Evolutionary conservation across 176 grass and related monocot genomes (phyloP).

Genomic region (Cymbopogon citratus): DNA sequence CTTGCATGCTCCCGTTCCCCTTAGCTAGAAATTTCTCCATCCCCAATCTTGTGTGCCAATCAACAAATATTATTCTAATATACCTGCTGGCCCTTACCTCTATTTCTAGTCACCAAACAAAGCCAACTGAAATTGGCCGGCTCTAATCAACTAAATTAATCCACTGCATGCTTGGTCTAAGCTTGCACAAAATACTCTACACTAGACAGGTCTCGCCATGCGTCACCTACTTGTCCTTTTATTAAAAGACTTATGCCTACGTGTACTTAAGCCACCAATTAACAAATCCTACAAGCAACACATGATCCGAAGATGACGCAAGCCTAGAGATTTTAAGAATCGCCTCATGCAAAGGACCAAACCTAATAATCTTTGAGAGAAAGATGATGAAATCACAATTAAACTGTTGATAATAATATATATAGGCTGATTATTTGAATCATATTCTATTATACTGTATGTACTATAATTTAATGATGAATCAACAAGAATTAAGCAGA

Average conservation of each 20-base stretch:
- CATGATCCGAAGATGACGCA: constrained; percentile 65
- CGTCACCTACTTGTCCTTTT: constrained; percentile 48
- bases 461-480: not conserved
- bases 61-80: constrained; percentile 27
- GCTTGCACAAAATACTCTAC: constrained; percentile 18
- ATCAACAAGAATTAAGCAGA: not conserved
- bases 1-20: constrained; percentile 30
- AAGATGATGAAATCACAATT: constrained; percentile 20
- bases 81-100: not conserved
- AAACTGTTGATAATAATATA: not conserved
- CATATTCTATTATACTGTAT: not conserved
- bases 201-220: constrained; percentile 27
- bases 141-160: constrained; percentile 2
- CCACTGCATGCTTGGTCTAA: constrained; percentile 13
- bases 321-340: constrained; percentile 42
- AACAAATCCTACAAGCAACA: constrained; percentile 49
- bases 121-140: constrained; percentile 22
- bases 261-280: constrained; percentile 49
- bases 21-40: constrained; percentile 37
- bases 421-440: not conserved
- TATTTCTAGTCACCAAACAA: constrained; percentile 32
- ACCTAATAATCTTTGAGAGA: constrained; percentile 14
- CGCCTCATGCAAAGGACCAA: not conserved
- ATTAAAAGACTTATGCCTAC: constrained; percentile 52
- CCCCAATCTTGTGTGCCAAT: constrained; percentile 19